These are phyloP conservation scores for Spathaspora boniae DNA, from an alignment of 805 yeast genomes.

Conservation along the genomic window DNA sequence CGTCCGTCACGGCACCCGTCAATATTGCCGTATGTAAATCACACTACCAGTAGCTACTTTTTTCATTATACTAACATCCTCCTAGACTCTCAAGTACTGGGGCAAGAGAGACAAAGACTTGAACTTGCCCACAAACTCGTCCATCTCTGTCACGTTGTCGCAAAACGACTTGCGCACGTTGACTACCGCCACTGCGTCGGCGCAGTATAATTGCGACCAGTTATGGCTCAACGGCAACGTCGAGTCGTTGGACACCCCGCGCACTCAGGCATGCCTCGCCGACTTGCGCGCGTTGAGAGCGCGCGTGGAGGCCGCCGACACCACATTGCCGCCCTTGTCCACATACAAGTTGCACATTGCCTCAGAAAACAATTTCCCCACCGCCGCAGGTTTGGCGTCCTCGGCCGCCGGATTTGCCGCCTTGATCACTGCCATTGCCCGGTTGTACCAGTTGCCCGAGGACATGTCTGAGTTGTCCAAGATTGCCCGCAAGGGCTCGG, in stretches of 20 bases:
- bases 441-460: slow-evolving; percentile 80
- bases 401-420: slow-evolving; percentile 99
- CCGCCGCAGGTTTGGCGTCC: slow-evolving; percentile 98
- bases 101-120: slow-evolving; percentile 90
- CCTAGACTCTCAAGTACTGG: slow-evolving; percentile 96
- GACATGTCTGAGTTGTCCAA: slow-evolving; percentile 80
- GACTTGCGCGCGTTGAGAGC: slow-evolving; percentile 71
- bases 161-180: slow-evolving; percentile 88
- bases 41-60: background rate
- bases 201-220: slow-evolving; percentile 55
- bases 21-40: slow-evolving; percentile 79
- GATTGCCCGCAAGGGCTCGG: slow-evolving; percentile 97
- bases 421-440: slow-evolving; percentile 83
- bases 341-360: slow-evolving; percentile 71
- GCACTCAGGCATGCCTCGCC: slow-evolving; percentile 69
- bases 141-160: slow-evolving; percentile 89
- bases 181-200: slow-evolving; percentile 79
- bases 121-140: slow-evolving; percentile 93
- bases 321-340: slow-evolving; percentile 62
- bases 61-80: slow-evolving; percentile 3
- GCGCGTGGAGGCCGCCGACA: slow-evolving; percentile 54
- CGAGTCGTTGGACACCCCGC: slow-evolving; percentile 62
- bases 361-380: slow-evolving; percentile 95
- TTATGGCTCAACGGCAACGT: slow-evolving; percentile 84
- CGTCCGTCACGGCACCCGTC: slow-evolving; percentile 94